Conservation (phyloP, 192 early-diverging fungal species). For the Rhizoclosmatium globosum region DNA sequence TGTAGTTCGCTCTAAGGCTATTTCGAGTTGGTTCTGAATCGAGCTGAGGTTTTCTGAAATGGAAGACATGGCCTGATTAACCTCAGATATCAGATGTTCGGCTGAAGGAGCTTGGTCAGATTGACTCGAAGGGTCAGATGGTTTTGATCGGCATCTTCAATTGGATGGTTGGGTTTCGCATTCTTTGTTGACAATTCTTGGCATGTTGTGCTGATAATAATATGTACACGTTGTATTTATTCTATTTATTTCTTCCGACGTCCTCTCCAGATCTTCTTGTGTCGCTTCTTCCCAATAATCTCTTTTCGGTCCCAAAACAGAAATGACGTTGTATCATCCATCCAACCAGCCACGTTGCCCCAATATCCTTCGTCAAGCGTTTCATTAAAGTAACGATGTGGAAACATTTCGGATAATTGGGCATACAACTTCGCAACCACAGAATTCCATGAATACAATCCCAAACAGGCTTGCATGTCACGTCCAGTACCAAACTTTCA, state of each 20-base stretch:
- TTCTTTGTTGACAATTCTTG: background rate
- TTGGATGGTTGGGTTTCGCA: background rate
- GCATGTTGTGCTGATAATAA: background rate
- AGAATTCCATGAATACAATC: too few species aligned
- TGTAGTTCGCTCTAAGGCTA: background rate
- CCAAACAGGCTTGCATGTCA: background rate
- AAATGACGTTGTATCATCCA: background rate
- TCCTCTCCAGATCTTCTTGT: background rate
- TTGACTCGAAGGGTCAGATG: background rate
- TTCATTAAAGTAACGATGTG: constrained; percentile 92
- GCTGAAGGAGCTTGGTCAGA: background rate
- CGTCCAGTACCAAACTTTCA: background rate
- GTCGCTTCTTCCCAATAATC: background rate
- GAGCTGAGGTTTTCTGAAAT: background rate
- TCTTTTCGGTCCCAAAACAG: background rate
- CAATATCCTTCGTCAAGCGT: constrained; percentile 39
- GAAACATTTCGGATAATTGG: constrained; percentile 99
- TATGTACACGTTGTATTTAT: background rate
- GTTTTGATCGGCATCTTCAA: background rate
- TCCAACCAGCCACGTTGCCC: background rate
- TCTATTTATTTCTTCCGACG: background rate
- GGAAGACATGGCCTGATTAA: background rate
- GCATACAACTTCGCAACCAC: constrained; percentile 53
- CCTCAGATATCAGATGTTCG: background rate
- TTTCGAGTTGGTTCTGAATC: background rate